Base-by-base conservation (phyloP, 1,284 basidiomycete genomes). In the Tranzscheliella williamsii region DNA sequence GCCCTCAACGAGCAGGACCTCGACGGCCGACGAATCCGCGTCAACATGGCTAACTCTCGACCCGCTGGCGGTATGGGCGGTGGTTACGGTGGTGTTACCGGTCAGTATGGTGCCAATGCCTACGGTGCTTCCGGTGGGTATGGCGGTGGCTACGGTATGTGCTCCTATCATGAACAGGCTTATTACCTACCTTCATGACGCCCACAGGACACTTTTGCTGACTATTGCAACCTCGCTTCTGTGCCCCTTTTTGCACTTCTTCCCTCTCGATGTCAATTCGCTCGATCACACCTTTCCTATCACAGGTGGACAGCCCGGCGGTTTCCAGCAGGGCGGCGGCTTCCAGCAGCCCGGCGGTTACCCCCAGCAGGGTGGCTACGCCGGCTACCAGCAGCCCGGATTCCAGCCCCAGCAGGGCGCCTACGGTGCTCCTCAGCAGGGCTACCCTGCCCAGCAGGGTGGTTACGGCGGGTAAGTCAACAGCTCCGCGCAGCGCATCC, bases 11-110 rank as follows among this genome's bases (percentile, higher is more conserved):
- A 96, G 78, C 85, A 89, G 73, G 90, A 94, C 74, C 86, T 97
- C 70, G 93, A 97, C 79, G 91, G 92, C 56, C 85, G 93, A 70
- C 85, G 89, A 70, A 87, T 97, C 78, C 80, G 82, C 51, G 92
- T 96, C 60, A 96, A 96, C 83, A 82, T 95, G 66, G 93, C 93
- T 67, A 96, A 95, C 79, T 87, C 90, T 47, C 86, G 89, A 67
- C 82, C 70, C 36, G 58, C 83, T 53, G 73, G 79, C 39, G 62
- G 67, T 37, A 66, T 73, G 66, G 60, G 62, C 30, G 73, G 67
- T 42, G 72, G 67, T 37, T 71, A 72, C 62, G 65, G 61, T 40
- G 74, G 72, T 44, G 62, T 65, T 34, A 67, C 70, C 15, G 71
- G 72, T 24, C 73, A 72, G 55, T 76, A 75, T 55, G 74, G 73